Evolutionary conservation across 2,329 filamentous ascomycete genomes (phyloP), one percentile per base, ranked within the genome.

Genomic region (Dothistroma septosporum): DNA sequence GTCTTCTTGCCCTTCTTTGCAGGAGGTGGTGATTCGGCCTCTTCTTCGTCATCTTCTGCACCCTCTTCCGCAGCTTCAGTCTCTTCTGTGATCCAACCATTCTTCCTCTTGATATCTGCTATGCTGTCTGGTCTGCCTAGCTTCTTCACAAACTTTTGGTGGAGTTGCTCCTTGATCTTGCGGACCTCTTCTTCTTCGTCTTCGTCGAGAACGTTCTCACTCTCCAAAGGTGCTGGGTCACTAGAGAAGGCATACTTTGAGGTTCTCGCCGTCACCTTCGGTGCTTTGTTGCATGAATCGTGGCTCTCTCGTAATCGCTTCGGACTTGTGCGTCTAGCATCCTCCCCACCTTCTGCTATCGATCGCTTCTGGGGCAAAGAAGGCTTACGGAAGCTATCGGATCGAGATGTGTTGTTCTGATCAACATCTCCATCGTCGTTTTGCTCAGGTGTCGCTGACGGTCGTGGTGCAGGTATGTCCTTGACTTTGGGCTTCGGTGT

Each of bases 101-200:
- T 84, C 14, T 83, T 80, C 61, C 87, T 80, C 69, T 85, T 85
- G 57, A 89, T 83, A 63, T 86, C 83, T 28, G 84, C 81, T 66
- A 96, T 80, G 71, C 91, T 93, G 71, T 96, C 92, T 0, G 92
- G 88, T 48, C 89, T 86, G 0, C 93, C 92, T 2, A 99, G 84
- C 74, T 93, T 96, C 80, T 90, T 90, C 33, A 97, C 88, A 70
- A 97, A 99, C 68, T 87, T 89, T 63, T 84, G 81, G 72, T 97
- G 94, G 24, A 97, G 78, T 53, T 85, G 86, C 61, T 89, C 85
- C 70, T 88, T 92, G 61, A 81, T 80, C 64, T 79, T 83, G 66
- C 77, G 82, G 1, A 79, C 79, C 2, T 77, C 76, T 57, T 83
- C 83, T 7, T 82, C 79, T 14, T 85, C 81, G 0, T 70, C 66